phyloP scores from a whole-genome alignment of 1,139 yeast species.

The Nematodospora anomalae region DNA sequence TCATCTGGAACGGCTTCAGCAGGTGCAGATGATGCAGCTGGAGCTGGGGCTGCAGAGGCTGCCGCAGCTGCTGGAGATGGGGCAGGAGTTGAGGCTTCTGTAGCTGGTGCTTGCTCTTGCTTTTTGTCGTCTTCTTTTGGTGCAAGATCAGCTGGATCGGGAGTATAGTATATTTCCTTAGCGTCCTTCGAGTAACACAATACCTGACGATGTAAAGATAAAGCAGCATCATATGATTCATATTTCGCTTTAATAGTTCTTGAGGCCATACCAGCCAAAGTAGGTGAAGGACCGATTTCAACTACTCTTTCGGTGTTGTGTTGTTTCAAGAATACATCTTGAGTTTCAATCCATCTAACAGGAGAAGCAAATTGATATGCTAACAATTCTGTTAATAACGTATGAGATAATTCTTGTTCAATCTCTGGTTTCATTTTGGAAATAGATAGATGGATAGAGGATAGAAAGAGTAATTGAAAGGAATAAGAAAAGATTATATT shows the following conservation, averaged over 20 bases:
- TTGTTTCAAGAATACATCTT: constrained; percentile 92
- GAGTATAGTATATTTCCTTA: constrained; percentile 93
- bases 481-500: background rate
- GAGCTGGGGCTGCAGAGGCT: constrained; percentile 58
- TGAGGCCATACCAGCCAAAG: constrained; percentile 97
- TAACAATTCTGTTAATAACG: constrained; percentile 87
- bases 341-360: constrained; percentile 99
- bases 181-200: constrained; percentile 94
- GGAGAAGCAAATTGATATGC: constrained; percentile 99
- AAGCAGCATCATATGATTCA: constrained; percentile 96
- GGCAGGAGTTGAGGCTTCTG: constrained; percentile 47
- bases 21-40: constrained; percentile 59
- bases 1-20: constrained; percentile 81
- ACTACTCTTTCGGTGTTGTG: constrained; percentile 96
- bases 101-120: constrained; percentile 28
- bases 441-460: constrained; percentile 1
- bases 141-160: constrained; percentile 70
- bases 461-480: background rate
- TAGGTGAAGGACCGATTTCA: constrained; percentile 98
- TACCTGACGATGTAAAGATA: constrained; percentile 94
- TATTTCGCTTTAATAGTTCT: constrained; percentile 95
- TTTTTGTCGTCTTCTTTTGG: constrained; percentile 28
- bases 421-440: constrained; percentile 87
- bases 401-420: constrained; percentile 96
- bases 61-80: constrained; percentile 51